A percentile compares a stretch with the other conserved stretches of the same genome.
These are phyloP conservation scores for Penicillium goetzii DNA, from an alignment of 495 filamentous ascomycete genomes.

Conservation along the genomic window DNA sequence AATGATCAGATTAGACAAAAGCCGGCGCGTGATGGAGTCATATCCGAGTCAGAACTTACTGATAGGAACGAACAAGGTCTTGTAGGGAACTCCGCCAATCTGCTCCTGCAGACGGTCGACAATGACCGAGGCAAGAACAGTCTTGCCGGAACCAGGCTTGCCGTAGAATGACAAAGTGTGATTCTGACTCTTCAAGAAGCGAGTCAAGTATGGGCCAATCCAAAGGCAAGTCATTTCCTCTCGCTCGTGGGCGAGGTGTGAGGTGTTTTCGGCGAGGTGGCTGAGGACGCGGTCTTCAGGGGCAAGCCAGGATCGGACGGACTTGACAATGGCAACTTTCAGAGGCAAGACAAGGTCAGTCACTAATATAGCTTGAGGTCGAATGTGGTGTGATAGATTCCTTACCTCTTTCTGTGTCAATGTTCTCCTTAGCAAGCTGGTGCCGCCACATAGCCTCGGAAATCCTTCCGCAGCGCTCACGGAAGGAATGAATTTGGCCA, in stretches of 20 bases:
- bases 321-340: constrained; percentile 30
- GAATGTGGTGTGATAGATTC: not conserved
- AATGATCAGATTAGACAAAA: not conserved
- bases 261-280: constrained; percentile 38
- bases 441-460: constrained; percentile 43
- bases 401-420: constrained; percentile 21
- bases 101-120: constrained; percentile 44
- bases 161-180: constrained; percentile 38
- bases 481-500: constrained; percentile 38
- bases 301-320: constrained; percentile 31
- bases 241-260: constrained; percentile 46
- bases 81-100: constrained; percentile 39
- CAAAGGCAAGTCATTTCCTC: constrained; percentile 47
- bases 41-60: constrained; percentile 27
- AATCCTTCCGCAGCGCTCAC: constrained; percentile 36
- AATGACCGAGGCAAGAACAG: constrained; percentile 43
- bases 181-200: constrained; percentile 40
- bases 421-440: constrained; percentile 31
- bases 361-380: not conserved
- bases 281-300: constrained; percentile 36
- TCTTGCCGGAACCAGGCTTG: constrained; percentile 42
- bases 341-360: not conserved
- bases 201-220: constrained; percentile 38
- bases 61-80: constrained; percentile 42
- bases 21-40: not conserved